These are phyloP conservation scores for Sclerotiophoma versabilis DNA, from an alignment of 2,329 filamentous ascomycete genomes.

Conservation along the genomic window DNA sequence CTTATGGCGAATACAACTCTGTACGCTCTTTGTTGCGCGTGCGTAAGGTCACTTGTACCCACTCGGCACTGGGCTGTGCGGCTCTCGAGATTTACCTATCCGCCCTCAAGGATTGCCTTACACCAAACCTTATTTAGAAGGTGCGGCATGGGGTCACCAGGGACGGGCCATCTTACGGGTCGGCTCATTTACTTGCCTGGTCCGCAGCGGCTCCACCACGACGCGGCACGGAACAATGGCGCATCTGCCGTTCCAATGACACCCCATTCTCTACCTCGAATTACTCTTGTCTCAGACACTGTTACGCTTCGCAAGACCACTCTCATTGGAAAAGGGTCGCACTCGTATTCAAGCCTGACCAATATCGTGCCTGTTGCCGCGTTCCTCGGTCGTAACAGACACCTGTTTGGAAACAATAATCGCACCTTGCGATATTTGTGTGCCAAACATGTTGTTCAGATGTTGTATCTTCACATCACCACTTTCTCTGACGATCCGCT, in stretches of 20 bases:
- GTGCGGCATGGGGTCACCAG: not conserved
- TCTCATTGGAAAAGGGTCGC: not conserved
- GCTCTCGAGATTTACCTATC: not conserved
- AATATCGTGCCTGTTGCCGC: not conserved
- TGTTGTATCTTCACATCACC: slow-evolving; percentile 19
- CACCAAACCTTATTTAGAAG: not conserved
- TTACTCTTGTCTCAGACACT: not conserved
- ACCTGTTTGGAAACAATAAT: slow-evolving; percentile 24
- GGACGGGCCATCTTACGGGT: slow-evolving; percentile 4
- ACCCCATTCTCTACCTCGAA: not conserved
- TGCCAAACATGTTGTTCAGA: not conserved
- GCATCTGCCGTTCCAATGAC: not conserved
- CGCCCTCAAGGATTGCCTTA: not conserved
- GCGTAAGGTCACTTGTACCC: not conserved
- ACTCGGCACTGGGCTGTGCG: not conserved
- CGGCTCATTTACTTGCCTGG: slow-evolving; percentile 3
- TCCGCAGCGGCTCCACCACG: not conserved
- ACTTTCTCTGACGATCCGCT: slow-evolving; percentile 13
- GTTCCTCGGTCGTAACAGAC: slow-evolving; percentile 25
- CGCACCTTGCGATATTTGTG: not conserved
- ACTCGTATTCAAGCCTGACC: not conserved
- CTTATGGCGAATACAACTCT: no score
- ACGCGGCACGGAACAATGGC: not conserved
- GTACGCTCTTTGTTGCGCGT: no score
- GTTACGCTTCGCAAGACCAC: not conserved